Evolutionary conservation across 2,329 filamentous ascomycete genomes (phyloP).

Genomic region (Colletotrichum sp.): DNA sequence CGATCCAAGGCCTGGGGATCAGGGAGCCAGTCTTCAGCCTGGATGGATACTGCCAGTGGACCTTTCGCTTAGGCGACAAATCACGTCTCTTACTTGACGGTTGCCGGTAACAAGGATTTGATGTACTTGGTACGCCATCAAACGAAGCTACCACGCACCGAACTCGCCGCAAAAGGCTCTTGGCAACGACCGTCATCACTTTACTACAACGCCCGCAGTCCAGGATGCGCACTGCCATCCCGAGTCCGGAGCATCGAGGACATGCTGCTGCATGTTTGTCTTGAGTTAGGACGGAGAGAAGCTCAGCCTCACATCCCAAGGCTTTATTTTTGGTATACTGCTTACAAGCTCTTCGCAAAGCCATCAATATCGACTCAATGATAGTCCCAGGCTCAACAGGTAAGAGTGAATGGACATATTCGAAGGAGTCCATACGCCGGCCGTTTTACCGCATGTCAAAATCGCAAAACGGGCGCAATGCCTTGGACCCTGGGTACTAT

Average conservation of each 20-base stretch:
- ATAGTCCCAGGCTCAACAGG: neutral
- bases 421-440: neutral
- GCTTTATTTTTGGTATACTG: neutral
- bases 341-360: neutral
- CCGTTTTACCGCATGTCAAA: neutral
- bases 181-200: slow-evolving; percentile 1
- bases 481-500: neutral
- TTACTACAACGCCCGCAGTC: slow-evolving; percentile 6
- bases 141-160: neutral
- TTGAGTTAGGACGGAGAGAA: neutral
- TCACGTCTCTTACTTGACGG: neutral
- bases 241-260: neutral
- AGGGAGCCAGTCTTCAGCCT: neutral
- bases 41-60: neutral
- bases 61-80: neutral
- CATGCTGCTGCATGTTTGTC: neutral
- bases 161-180: neutral
- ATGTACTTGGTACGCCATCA: neutral
- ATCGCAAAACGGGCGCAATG: slow-evolving; percentile 3
- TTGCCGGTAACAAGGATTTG: neutral
- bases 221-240: neutral
- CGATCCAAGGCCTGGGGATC: neutral
- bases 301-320: neutral
- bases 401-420: neutral
- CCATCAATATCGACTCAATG: neutral